A percentile compares a stretch with the other conserved stretches of the same genome.
Evolutionary conservation across 805 yeast species (phyloP).

Genomic region (Yarrowia yakushimensis): DNA sequence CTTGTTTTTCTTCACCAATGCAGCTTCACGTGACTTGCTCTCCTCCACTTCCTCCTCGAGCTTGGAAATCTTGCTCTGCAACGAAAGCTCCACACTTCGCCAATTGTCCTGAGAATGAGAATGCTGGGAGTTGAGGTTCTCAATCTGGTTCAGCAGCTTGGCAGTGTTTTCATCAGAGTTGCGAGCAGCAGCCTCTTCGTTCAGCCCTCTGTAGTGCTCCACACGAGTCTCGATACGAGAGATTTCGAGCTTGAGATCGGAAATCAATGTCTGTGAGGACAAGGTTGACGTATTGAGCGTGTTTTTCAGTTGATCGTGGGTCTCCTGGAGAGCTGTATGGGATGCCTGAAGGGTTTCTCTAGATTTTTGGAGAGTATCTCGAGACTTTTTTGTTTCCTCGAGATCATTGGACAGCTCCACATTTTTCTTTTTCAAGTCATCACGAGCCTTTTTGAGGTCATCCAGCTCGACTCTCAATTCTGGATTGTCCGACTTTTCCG

Average conservation of each 20-base stretch:
- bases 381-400: slow-evolving; percentile 28
- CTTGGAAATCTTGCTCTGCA: slow-evolving; percentile 47
- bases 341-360: not conserved
- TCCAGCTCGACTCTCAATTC: slow-evolving; percentile 36
- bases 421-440: slow-evolving; percentile 36
- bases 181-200: slow-evolving; percentile 47
- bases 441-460: slow-evolving; percentile 33
- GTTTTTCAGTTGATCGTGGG: slow-evolving; percentile 26
- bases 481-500: slow-evolving; percentile 32
- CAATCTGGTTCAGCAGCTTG: slow-evolving; percentile 45
- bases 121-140: slow-evolving; percentile 63
- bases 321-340: slow-evolving; percentile 29
- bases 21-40: slow-evolving; percentile 28
- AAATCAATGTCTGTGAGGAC: slow-evolving; percentile 2
- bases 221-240: slow-evolving; percentile 62
- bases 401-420: slow-evolving; percentile 24
- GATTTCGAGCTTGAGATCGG: slow-evolving; percentile 33
- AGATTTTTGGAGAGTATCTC: not conserved
- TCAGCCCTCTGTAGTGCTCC: slow-evolving; percentile 61
- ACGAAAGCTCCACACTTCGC: slow-evolving; percentile 71
- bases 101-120: slow-evolving; percentile 76
- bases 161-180: slow-evolving; percentile 37
- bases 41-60: slow-evolving; percentile 32
- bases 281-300: slow-evolving; percentile 18
- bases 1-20: slow-evolving; percentile 28